Percentiles rank a stretch among this genome's conserved stretches.
Conservation (phyloP, 345 rosid species). For the Salix purpurea region DNA sequence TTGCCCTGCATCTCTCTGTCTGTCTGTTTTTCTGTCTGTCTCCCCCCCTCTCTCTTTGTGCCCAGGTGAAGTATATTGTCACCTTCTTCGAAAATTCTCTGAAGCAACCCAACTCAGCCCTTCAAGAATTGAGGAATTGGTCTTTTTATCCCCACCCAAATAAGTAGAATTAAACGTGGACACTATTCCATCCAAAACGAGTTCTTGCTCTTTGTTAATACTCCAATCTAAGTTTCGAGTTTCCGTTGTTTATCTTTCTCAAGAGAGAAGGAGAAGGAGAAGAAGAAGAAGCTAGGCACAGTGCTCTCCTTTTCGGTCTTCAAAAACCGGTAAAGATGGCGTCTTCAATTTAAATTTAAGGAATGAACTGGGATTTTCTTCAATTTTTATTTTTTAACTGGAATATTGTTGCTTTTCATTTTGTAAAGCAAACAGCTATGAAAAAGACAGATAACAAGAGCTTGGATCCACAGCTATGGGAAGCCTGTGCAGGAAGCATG, state of each 20-base stretch:
- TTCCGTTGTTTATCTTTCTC: too few relatives aligned
- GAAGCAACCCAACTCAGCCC: not conserved
- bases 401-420: not conserved
- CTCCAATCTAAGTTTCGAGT: too few relatives aligned
- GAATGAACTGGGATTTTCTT: not conserved
- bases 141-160: not conserved
- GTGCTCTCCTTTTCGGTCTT: not conserved
- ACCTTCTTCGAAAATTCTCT: slow-evolving; percentile 9
- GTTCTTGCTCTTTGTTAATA: not conserved
- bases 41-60: not conserved
- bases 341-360: not conserved
- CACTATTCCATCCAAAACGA: not conserved
- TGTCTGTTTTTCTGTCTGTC: not conserved
- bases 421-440: slow-evolving; percentile 28
- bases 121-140: not conserved
- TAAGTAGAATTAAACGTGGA: not conserved
- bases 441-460: slow-evolving; percentile 21
- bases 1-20: not conserved
- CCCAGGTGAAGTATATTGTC: not conserved
- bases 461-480: slow-evolving; percentile 27
- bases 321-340: not conserved
- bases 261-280: too few relatives aligned
- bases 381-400: not conserved
- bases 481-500: slow-evolving; percentile 31
- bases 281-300: not conserved